phyloP scores from a whole-genome alignment of 768 basidiomycete species.

The Amyloporia xantha region DNA sequence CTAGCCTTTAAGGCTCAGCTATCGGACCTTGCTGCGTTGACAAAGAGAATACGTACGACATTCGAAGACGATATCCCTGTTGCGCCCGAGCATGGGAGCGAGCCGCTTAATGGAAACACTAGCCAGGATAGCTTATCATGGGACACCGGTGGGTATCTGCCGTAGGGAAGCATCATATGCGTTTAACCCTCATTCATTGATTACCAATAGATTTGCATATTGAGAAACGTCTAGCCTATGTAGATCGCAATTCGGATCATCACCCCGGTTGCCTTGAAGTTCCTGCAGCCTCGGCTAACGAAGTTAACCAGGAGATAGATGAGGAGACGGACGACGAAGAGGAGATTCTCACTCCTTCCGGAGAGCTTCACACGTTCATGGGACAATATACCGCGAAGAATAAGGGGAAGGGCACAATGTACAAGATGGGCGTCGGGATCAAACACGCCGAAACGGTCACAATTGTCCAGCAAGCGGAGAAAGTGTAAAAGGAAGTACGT shows the following conservation, averaged over 20 bases:
- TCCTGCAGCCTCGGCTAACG: too few relatives aligned
- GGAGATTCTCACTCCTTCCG: slow-evolving; percentile 9
- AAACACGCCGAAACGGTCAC: not conserved
- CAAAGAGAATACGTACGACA: slow-evolving; percentile 7
- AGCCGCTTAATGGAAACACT: not conserved
- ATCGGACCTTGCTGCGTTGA: slow-evolving; percentile 10
- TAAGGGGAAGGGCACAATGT: not conserved
- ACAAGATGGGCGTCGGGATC: not conserved
- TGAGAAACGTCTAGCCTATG: not conserved
- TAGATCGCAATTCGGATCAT: too few relatives aligned
- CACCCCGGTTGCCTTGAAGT: too few relatives aligned
- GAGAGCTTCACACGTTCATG: slow-evolving; percentile 3
- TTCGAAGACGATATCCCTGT: not conserved
- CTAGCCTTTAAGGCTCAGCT: slow-evolving; percentile 13
- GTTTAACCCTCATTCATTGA: not conserved
- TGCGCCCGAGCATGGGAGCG: not conserved
- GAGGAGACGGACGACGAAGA: slow-evolving; percentile 7
- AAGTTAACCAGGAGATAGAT: not conserved
- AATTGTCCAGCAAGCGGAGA: too few relatives aligned
- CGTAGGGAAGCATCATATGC: not conserved
- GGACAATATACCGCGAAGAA: not conserved
- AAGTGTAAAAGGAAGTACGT: too few relatives aligned
- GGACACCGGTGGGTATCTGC: not conserved
- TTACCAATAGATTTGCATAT: not conserved
- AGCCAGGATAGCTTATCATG: not conserved